phyloP scores from a whole-genome alignment of 352 stramenopile species.

The Pythium scleroteichum region DNA sequence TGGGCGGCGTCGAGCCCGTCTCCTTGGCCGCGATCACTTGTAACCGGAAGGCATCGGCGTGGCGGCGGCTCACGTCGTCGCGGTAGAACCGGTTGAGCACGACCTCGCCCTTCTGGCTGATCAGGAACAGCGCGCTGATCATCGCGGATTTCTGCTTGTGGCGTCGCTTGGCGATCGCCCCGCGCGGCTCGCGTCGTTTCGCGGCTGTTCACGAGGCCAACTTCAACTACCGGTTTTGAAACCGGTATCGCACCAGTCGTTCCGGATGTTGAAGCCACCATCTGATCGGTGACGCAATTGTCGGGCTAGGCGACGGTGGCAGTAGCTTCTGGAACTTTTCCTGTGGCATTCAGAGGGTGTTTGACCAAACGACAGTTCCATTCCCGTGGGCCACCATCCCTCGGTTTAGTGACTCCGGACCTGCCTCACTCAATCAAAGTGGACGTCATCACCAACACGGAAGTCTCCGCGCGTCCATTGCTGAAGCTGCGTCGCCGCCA shows the following conservation, averaged over 20 bases:
- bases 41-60: constrained; percentile 68
- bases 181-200: constrained; percentile 21
- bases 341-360: constrained; percentile 18
- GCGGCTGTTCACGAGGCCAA: constrained; percentile 3
- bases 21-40: constrained; percentile 97
- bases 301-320: background rate
- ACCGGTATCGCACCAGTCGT: too few species aligned
- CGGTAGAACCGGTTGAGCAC: constrained; percentile 85
- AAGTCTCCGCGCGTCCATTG: constrained; percentile 1
- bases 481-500: constrained; percentile 2
- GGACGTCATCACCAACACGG: constrained; percentile 12
- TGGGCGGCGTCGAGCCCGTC: constrained; percentile 92
- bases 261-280: constrained; percentile 23
- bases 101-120: constrained; percentile 82
- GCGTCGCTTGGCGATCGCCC: constrained; percentile 25
- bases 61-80: constrained; percentile 73
- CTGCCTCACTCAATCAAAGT: constrained; percentile 14
- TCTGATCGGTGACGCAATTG: constrained; percentile 12
- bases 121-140: constrained; percentile 83
- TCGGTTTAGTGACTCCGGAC: constrained; percentile 14
- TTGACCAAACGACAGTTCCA: constrained; percentile 24
- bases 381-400: constrained; percentile 11
- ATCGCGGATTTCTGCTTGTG: constrained; percentile 26
- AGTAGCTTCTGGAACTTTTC: constrained; percentile 9
- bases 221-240: constrained; percentile 20